Conservation (phyloP, 2,329 filamentous ascomycete genomes). For the Xylariaceae sp. region DNA sequence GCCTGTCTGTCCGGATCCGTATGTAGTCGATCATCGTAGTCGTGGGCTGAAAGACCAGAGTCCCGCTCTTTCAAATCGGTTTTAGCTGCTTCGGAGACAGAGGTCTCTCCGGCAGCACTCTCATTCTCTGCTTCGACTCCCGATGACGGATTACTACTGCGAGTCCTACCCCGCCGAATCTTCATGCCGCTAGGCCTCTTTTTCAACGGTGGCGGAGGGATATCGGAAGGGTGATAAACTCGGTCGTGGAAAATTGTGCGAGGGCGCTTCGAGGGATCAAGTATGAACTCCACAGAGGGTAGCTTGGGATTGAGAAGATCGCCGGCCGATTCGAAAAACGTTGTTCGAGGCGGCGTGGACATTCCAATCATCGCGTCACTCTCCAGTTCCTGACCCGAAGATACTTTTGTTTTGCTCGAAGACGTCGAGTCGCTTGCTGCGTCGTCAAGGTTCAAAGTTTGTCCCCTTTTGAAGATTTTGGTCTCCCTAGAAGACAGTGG, state of each 20-base stretch:
- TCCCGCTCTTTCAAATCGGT: conserved; percentile 38
- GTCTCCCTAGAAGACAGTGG: conserved; percentile 52
- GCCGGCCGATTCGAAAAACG: conserved; percentile 89
- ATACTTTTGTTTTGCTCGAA: conserved; percentile 39
- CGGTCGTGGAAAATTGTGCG: conserved; percentile 96
- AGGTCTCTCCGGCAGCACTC: conserved; percentile 35
- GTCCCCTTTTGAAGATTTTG: conserved; percentile 70
- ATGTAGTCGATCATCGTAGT: conserved; percentile 48
- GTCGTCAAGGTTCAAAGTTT: conserved; percentile 56
- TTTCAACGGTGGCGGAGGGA: conserved; percentile 71
- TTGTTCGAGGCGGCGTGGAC: conserved; percentile 77
- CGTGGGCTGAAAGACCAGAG: conserved; percentile 39
- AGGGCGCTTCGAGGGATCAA: conserved; percentile 74
- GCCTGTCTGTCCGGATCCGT: conserved; percentile 43
- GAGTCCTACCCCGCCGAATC: conserved; percentile 30
- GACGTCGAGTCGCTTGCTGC: conserved; percentile 31
- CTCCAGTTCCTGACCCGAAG: conserved; percentile 45
- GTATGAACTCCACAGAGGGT: conserved; percentile 72
- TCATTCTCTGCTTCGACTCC: conserved; percentile 12
- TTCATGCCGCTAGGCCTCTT: conserved; percentile 39
- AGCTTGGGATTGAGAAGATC: conserved; percentile 88
- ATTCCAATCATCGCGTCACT: conserved; percentile 41
- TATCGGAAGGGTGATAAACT: conserved; percentile 88
- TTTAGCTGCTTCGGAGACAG: conserved; percentile 28
- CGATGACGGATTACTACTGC: conserved; percentile 21